Conservation (phyloP, 139 green algal species). For the Chlorella sp. region DNA sequence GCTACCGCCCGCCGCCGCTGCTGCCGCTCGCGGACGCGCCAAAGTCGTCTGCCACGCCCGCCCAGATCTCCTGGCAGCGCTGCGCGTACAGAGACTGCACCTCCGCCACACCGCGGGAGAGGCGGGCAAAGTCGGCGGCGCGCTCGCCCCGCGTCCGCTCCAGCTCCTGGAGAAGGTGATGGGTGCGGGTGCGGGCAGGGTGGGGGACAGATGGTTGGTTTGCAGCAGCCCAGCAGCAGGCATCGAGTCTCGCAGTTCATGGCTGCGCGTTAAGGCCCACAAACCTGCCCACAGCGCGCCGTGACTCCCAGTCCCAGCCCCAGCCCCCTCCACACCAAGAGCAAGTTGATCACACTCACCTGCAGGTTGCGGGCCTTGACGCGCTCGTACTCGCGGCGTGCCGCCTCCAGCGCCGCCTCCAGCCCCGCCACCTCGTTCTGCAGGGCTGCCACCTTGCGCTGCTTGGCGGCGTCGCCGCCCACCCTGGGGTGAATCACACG, state of each 20-base stretch:
- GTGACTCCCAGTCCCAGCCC: too few relatives aligned
- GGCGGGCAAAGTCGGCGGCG: slow-evolving; percentile 19
- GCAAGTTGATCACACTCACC: background rate
- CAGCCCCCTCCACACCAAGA: too few relatives aligned
- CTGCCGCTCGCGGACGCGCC: background rate
- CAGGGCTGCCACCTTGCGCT: slow-evolving; percentile 49
- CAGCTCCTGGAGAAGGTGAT: too few relatives aligned
- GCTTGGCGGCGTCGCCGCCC: slow-evolving; percentile 52
- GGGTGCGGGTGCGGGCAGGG: too few relatives aligned
- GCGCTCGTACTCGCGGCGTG: slow-evolving; percentile 62
- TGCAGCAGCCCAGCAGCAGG: too few relatives aligned
- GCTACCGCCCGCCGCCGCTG: background rate
- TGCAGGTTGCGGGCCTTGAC: slow-evolving; percentile 50
- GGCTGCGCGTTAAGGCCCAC: too few relatives aligned
- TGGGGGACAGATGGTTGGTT: too few relatives aligned
- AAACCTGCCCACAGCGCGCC: too few relatives aligned
- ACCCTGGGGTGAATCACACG: slow-evolving; percentile 2
- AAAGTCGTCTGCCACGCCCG: slow-evolving; percentile 19
- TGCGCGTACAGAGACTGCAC: slow-evolving; percentile 30
- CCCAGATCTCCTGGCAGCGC: slow-evolving; percentile 29
- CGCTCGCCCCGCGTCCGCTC: slow-evolving; percentile 36
- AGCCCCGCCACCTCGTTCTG: slow-evolving; percentile 61
- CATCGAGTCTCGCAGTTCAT: too few relatives aligned
- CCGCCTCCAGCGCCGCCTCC: slow-evolving; percentile 53
- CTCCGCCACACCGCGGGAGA: slow-evolving; percentile 19